Conservation (phyloP, 495 filamentous ascomycete genomes). For the Penicillium alfredii region DNA sequence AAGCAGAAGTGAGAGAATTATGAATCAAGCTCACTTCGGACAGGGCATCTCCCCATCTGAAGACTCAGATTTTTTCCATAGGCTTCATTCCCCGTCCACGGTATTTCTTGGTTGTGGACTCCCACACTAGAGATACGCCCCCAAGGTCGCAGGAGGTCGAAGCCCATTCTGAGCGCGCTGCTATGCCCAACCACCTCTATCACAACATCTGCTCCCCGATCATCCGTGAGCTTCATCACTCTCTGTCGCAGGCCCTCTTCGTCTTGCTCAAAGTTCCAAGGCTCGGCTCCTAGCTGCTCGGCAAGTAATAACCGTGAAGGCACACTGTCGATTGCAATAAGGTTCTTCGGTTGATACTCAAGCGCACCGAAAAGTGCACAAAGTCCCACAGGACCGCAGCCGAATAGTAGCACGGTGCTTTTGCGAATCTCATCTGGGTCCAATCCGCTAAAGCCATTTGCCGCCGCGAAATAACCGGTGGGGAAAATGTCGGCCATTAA, state of each 20-base stretch:
- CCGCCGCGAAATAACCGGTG: constrained; percentile 79
- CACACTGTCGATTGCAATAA: constrained; percentile 79
- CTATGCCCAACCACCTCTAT: constrained; percentile 83
- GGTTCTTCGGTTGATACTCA: constrained; percentile 62
- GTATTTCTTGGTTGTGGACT: constrained; percentile 83
- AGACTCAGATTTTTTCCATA: constrained; percentile 85
- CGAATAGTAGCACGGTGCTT: constrained; percentile 68
- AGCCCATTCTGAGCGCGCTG: constrained; percentile 69
- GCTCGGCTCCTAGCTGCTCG: constrained; percentile 65
- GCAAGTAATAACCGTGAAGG: constrained; percentile 67
- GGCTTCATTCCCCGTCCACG: constrained; percentile 77
- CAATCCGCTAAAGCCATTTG: constrained; percentile 62
- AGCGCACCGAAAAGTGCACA: constrained; percentile 75
- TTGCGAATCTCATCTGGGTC: constrained; percentile 48
- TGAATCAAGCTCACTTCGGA: constrained; percentile 35
- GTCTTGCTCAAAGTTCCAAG: constrained; percentile 67
- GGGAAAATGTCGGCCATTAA: constrained; percentile 56
- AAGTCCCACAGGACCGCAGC: constrained; percentile 79
- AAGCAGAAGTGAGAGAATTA: background rate
- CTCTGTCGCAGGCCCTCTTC: constrained; percentile 47
- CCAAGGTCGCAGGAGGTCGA: constrained; percentile 82
- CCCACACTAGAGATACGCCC: constrained; percentile 77
- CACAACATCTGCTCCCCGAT: constrained; percentile 77
- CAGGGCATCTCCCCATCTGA: constrained; percentile 90
- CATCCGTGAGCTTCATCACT: constrained; percentile 67